Evolutionary conservation across 148 eudicot species (phyloP).

Genomic region (Camellia lanceoleosa): DNA sequence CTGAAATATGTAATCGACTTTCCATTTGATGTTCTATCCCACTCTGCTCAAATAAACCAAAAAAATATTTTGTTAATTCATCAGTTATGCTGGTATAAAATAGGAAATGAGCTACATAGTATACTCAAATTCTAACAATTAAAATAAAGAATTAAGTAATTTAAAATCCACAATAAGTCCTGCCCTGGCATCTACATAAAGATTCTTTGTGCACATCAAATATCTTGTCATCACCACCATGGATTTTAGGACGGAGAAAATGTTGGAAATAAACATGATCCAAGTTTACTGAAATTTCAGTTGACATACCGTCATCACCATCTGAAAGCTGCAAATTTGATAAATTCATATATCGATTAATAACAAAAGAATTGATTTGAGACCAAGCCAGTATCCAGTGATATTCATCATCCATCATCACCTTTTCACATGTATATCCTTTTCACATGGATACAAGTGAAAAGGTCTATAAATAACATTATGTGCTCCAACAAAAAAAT

Average conservation of each 20-base stretch:
- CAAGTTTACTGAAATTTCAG: neutral
- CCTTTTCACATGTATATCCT: too few relatives aligned
- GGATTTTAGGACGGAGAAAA: neutral
- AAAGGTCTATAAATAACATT: neutral
- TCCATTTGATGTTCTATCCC: slow-evolving; percentile 83
- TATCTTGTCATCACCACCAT: neutral
- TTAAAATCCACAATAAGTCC: neutral
- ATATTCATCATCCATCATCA: neutral
- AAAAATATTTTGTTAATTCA: neutral
- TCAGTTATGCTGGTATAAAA: neutral
- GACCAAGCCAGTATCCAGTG: neutral
- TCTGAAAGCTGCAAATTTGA: slow-evolving; percentile 65
- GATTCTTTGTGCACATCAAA: neutral
- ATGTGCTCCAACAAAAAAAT: neutral
- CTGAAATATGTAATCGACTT: slow-evolving; percentile 67
- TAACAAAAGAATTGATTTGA: neutral
- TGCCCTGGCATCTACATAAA: neutral
- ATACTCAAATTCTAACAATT: too few relatives aligned
- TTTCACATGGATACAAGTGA: neutral
- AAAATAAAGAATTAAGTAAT: neutral
- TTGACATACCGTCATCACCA: slow-evolving; percentile 49
- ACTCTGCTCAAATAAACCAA: slow-evolving; percentile 39
- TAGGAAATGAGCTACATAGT: too few relatives aligned
- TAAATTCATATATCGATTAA: neutral
- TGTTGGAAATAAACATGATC: neutral